Percentiles rank a stretch among this genome's conserved stretches.
These are phyloP conservation scores for Yamadazyma membranifaciens DNA, from an alignment of 1,139 yeast species.

Conservation along the genomic window DNA sequence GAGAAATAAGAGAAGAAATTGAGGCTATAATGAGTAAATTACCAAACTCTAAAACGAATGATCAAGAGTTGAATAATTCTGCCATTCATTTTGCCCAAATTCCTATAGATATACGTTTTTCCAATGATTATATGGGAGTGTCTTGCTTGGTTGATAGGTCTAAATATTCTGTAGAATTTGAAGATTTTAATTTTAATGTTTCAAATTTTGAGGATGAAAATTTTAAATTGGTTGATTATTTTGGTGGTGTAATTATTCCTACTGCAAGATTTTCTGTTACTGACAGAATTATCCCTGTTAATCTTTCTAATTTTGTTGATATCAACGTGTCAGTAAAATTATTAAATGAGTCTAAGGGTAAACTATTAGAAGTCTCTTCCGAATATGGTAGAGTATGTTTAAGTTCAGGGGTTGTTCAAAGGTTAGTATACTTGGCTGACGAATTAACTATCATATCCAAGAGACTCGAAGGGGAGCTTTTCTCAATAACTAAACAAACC, in stretches of 20 bases:
- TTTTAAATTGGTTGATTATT: constrained; percentile 12
- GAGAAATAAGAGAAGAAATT: constrained; percentile 17
- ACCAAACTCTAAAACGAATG: not conserved
- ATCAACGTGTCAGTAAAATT: constrained; percentile 38
- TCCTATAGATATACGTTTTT: constrained; percentile 26
- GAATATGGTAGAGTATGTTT: constrained; percentile 56
- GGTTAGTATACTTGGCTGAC: constrained; percentile 24
- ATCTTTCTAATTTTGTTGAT: constrained; percentile 48
- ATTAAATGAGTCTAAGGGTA: constrained; percentile 30
- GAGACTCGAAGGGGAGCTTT: constrained; percentile 1
- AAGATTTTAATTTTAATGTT: constrained; percentile 24
- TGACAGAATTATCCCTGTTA: constrained; percentile 36
- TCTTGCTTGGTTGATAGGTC: constrained; percentile 32
- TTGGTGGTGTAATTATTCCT: constrained; percentile 43
- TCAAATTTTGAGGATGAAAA: constrained; percentile 13
- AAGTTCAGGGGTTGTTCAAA: constrained; percentile 51
- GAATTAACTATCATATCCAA: constrained; percentile 12
- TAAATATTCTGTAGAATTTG: constrained; percentile 29
- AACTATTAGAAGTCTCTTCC: constrained; percentile 57
- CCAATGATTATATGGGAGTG: constrained; percentile 38
- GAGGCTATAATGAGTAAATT: constrained; percentile 11
- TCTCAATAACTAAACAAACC: not conserved
- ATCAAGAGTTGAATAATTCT: not conserved
- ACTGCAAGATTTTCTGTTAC: constrained; percentile 38
- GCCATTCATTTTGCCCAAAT: constrained; percentile 6